Percentiles rank a stretch among this genome's conserved stretches.
Conservation (phyloP, 1,284 basidiomycete genomes). For the Prillingera fragicola region DNA sequence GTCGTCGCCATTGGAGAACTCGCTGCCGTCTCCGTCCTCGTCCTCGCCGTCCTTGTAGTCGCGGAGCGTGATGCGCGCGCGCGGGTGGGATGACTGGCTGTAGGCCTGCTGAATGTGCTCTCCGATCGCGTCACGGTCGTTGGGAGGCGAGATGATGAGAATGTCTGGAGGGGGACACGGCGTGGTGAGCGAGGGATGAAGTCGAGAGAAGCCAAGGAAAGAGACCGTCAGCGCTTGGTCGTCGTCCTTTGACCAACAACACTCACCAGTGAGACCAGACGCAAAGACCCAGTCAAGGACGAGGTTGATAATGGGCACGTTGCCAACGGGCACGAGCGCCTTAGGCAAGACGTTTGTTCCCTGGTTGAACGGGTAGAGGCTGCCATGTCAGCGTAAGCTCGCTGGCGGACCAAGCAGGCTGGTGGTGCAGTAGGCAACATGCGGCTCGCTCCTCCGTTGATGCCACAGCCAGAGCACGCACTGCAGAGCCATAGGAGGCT, state of each 20-base stretch:
- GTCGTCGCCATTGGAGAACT: no score
- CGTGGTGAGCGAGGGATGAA: background rate
- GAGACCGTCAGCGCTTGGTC: slow-evolving; percentile 1
- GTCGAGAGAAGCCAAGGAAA: background rate
- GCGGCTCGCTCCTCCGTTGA: no score
- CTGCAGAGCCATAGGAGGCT: no score
- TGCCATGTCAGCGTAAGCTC: no score
- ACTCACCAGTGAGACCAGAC: slow-evolving; percentile 71
- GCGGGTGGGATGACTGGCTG: slow-evolving; percentile 28
- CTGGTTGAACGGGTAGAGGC: slow-evolving; percentile 46
- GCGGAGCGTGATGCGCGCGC: slow-evolving; percentile 31
- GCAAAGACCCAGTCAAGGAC: slow-evolving; percentile 79
- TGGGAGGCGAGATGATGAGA: slow-evolving; percentile 71
- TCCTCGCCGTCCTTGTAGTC: slow-evolving; percentile 39
- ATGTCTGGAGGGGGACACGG: slow-evolving; percentile 59
- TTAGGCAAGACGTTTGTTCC: slow-evolving; percentile 53
- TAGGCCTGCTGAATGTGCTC: slow-evolving; percentile 59
- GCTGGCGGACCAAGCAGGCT: background rate
- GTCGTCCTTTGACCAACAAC: background rate
- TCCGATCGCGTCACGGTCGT: slow-evolving; percentile 66
- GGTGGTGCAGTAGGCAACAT: slow-evolving; percentile 3
- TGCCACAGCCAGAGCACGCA: no score
- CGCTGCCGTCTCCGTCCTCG: slow-evolving; percentile 30
- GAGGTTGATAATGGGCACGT: slow-evolving; percentile 80
- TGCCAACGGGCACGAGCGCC: slow-evolving; percentile 77